Conservation (phyloP, 768 basidiomycete genomes). For the Serendipita indica region DNA sequence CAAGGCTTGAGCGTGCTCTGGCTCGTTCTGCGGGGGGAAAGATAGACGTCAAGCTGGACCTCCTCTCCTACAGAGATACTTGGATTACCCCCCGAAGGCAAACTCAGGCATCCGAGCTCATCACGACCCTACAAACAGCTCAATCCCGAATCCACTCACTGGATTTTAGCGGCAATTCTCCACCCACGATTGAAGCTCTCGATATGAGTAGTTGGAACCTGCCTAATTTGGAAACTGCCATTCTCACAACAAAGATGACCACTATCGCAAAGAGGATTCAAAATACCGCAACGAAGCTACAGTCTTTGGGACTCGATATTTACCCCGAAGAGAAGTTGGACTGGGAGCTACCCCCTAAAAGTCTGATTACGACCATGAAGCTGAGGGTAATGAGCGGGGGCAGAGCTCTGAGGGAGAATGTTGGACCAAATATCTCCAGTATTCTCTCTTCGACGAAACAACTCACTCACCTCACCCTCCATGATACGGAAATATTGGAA, state of each 20-base stretch:
- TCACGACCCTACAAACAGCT: background rate
- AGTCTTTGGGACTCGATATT: background rate
- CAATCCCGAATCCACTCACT: background rate
- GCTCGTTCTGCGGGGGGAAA: background rate
- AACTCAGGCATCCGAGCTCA: background rate
- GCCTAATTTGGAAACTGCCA: background rate
- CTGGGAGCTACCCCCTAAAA: background rate
- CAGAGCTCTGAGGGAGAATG: background rate
- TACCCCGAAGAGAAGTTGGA: background rate
- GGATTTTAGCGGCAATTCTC: background rate
- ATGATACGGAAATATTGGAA: background rate
- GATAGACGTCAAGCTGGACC: background rate
- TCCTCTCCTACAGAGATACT: background rate
- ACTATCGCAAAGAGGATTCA: background rate
- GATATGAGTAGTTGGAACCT: background rate
- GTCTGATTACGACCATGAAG: background rate
- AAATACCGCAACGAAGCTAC: background rate
- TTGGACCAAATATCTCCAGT: background rate
- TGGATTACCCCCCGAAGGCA: background rate
- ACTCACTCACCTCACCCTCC: background rate
- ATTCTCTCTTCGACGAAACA: background rate
- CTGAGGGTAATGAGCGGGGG: background rate
- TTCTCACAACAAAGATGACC: background rate
- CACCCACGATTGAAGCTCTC: background rate
- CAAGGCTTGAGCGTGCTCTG: background rate